Conservation (phyloP, 1,284 basidiomycete species). For the Boletus smithii region DNA sequence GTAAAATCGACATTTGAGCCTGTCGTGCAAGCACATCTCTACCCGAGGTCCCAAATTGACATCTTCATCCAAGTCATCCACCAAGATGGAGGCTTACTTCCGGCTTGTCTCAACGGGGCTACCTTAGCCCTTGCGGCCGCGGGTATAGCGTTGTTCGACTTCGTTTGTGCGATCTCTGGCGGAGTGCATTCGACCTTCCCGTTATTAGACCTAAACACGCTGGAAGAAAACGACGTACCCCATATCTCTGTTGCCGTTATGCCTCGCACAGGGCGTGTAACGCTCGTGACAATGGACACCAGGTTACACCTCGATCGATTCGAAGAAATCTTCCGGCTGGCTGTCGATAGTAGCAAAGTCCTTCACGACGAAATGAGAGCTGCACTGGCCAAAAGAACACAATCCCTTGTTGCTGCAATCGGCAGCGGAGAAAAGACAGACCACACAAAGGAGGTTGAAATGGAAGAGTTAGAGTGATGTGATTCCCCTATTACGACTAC, state of each 20-base stretch:
- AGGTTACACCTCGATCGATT: constrained; percentile 91
- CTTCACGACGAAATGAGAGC: constrained; percentile 84
- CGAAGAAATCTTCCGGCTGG: constrained; percentile 82
- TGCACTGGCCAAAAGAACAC: constrained; percentile 68
- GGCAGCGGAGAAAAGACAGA: constrained; percentile 32
- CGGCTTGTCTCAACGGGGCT: constrained; percentile 91
- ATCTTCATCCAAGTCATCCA: constrained; percentile 91
- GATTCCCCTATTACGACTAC: constrained; percentile 3
- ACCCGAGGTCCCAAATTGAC: constrained; percentile 92
- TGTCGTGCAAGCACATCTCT: constrained; percentile 85
- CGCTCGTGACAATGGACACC: constrained; percentile 91
- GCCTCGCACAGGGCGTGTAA: constrained; percentile 80
- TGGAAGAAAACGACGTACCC: constrained; percentile 91
- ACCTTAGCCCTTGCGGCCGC: constrained; percentile 89
- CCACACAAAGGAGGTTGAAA: constrained; percentile 28
- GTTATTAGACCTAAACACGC: constrained; percentile 80
- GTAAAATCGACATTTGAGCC: constrained; percentile 96
- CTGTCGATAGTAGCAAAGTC: constrained; percentile 73
- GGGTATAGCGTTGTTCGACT: constrained; percentile 88
- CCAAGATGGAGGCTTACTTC: constrained; percentile 91
- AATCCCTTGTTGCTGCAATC: constrained; percentile 51
- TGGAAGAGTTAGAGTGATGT: constrained; percentile 34
- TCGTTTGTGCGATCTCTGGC: constrained; percentile 82
- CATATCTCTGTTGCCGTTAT: constrained; percentile 85
- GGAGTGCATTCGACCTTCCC: constrained; percentile 77